A percentile compares a stretch with the other conserved stretches of the same genome.
These are phyloP conservation scores for Ascochyta rabiei DNA, from an alignment of 2,329 filamentous ascomycete species.

Conservation along the genomic window DNA sequence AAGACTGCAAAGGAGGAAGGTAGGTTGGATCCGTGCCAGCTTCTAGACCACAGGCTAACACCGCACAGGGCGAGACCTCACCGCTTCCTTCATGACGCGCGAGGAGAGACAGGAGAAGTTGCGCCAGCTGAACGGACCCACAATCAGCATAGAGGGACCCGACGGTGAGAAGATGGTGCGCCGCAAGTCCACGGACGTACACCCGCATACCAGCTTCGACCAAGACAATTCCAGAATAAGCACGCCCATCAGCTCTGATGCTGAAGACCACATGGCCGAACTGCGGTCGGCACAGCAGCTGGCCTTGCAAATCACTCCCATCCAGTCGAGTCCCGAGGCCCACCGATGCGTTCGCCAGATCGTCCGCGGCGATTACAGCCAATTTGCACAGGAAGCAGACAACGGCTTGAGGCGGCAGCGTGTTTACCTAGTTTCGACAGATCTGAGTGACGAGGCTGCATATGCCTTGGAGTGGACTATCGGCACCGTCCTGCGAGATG, in stretches of 20 bases:
- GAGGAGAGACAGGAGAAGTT: constrained; percentile 14
- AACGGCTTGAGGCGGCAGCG: constrained; percentile 79
- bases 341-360: constrained; percentile 88
- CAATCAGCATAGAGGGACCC: constrained; percentile 69
- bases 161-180: constrained; percentile 61
- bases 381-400: constrained; percentile 77
- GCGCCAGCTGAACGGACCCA: constrained; percentile 68
- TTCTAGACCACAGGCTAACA: constrained; percentile 16
- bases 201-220: constrained; percentile 87
- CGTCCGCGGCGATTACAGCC: constrained; percentile 82
- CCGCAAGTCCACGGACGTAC: constrained; percentile 60
- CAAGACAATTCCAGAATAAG: constrained; percentile 63
- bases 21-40: constrained; percentile 50
- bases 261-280: constrained; percentile 82
- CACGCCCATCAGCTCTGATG: constrained; percentile 78
- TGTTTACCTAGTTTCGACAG: constrained; percentile 94
- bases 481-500: constrained; percentile 89
- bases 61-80: constrained; percentile 54
- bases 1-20: constrained; percentile 80
- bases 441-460: constrained; percentile 90
- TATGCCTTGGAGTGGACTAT: constrained; percentile 98
- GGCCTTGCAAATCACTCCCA: constrained; percentile 77
- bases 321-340: constrained; percentile 75
- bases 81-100: constrained; percentile 63
- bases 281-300: constrained; percentile 88